Percentiles rank a stretch among this genome's conserved stretches.
Conservation (phyloP, 345 rosid genomes). For the Geranium rotundifolium region DNA sequence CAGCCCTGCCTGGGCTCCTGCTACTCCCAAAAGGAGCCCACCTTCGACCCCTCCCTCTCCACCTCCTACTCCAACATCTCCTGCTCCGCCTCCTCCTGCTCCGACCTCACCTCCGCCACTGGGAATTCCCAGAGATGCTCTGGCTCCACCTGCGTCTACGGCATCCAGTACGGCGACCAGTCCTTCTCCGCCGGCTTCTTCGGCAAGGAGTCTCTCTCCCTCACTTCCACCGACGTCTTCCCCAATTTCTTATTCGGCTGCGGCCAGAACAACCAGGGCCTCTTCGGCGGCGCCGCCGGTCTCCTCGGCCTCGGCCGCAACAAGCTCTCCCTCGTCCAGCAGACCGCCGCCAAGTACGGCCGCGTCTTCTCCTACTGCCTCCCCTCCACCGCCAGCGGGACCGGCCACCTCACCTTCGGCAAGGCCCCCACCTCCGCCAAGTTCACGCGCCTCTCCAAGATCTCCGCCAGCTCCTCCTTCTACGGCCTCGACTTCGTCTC, state of each 20-base stretch:
- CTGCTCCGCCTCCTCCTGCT: no score
- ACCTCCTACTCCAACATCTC: no score
- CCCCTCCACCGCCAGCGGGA: constrained; percentile 50
- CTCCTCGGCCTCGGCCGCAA: constrained; percentile 79
- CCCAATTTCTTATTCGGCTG: constrained; percentile 56
- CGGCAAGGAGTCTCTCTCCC: constrained; percentile 44
- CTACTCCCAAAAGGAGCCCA: constrained; percentile 15
- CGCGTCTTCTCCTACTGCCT: constrained; percentile 78
- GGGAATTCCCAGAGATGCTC: constrained; percentile 42
- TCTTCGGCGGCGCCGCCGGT: constrained; percentile 64
- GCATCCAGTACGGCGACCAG: constrained; percentile 65
- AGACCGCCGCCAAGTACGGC: constrained; percentile 45
- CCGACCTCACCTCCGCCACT: constrained; percentile 8
- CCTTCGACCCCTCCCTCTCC: no score
- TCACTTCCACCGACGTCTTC: constrained; percentile 39
- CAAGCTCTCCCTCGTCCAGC: constrained; percentile 51
- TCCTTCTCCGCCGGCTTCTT: constrained; percentile 63
- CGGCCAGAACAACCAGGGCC: constrained; percentile 69
- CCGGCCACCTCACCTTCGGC: constrained; percentile 73
- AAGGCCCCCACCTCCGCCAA: constrained; percentile 23
- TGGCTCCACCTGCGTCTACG: constrained; percentile 54
- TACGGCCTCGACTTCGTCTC: constrained; percentile 55
- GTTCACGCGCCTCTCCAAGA: constrained; percentile 47
- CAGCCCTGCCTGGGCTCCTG: constrained; percentile 16
- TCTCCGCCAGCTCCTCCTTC: constrained; percentile 28